A percentile compares a stretch with the other conserved stretches of the same genome.
These are phyloP conservation scores for Lumnitzera littorea DNA, from an alignment of 345 rosid genomes.

Conservation along the genomic window DNA sequence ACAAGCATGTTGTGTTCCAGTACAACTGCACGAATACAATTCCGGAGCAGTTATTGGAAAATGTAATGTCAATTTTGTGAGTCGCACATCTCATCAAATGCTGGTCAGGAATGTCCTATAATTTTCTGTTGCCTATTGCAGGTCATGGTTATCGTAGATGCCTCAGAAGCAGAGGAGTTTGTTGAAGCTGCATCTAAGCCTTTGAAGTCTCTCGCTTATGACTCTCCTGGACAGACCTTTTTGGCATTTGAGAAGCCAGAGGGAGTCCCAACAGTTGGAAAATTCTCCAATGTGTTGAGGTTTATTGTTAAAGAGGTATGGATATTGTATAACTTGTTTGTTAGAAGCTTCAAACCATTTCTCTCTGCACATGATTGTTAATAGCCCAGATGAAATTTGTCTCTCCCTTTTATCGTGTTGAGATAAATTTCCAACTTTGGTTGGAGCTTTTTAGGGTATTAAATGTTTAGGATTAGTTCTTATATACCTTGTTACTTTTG, in stretches of 20 bases:
- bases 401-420: too few species aligned
- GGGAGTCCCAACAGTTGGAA: conserved; percentile 72
- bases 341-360: background rate
- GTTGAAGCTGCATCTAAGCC: conserved; percentile 61
- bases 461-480: too few species aligned
- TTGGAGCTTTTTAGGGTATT: too few species aligned
- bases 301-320: conserved; percentile 89
- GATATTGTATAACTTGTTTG: background rate
- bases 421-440: too few species aligned
- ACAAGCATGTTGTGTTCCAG: conserved; percentile 85
- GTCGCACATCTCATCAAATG: background rate
- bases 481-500: too few species aligned
- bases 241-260: conserved; percentile 88
- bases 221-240: conserved; percentile 86
- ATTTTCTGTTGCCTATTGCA: conserved; percentile 22
- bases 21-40: conserved; percentile 96
- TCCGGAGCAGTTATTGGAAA: conserved; percentile 89
- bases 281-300: conserved; percentile 80
- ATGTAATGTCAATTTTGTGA: conserved; percentile 36
- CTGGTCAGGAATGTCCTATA: conserved; percentile 4
- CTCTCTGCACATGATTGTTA: too few species aligned
- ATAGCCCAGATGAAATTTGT: too few species aligned
- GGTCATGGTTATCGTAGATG: conserved; percentile 86
- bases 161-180: conserved; percentile 89
- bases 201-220: conserved; percentile 77